These are phyloP conservation scores for Phialocephala subalpina DNA, from an alignment of 2,329 filamentous ascomycete species.

Conservation along the genomic window DNA sequence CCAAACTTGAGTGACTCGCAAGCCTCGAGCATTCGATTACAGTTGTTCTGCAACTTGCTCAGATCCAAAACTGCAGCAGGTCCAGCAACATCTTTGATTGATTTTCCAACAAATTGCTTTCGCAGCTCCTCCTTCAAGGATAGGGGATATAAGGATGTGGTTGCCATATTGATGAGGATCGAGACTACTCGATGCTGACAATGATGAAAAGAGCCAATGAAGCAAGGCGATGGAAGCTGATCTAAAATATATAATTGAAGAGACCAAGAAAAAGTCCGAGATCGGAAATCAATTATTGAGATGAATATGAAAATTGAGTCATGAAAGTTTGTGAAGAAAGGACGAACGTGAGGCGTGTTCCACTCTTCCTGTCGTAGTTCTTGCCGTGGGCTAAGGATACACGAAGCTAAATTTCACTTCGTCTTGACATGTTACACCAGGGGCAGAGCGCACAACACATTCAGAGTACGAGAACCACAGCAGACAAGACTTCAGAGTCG, in stretches of 20 bases:
- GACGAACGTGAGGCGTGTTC: neutral
- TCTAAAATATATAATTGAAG: neutral
- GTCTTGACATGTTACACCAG: neutral
- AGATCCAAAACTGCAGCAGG: slow-evolving; percentile 75
- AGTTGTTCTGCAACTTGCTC: slow-evolving; percentile 72
- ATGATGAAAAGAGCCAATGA: neutral
- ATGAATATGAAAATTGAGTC: neutral
- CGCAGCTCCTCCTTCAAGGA: slow-evolving; percentile 48
- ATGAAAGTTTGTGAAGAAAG: neutral
- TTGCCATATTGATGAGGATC: slow-evolving; percentile 34
- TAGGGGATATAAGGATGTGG: slow-evolving; percentile 35
- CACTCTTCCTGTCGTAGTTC: neutral
- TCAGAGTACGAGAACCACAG: neutral
- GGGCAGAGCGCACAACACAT: neutral
- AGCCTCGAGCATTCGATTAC: slow-evolving; percentile 73
- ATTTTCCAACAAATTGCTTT: slow-evolving; percentile 63
- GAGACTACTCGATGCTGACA: slow-evolving; percentile 13
- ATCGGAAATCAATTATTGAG: neutral
- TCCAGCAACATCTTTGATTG: slow-evolving; percentile 65
- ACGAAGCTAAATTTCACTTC: neutral
- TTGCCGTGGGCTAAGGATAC: neutral
- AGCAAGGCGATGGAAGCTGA: neutral
- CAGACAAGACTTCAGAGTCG: too few species aligned
- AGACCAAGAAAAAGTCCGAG: neutral
- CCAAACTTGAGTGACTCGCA: slow-evolving; percentile 64